These are phyloP conservation scores for Udeniomyces megalosporus DNA, from an alignment of 768 basidiomycete genomes.

Conservation along the genomic window DNA sequence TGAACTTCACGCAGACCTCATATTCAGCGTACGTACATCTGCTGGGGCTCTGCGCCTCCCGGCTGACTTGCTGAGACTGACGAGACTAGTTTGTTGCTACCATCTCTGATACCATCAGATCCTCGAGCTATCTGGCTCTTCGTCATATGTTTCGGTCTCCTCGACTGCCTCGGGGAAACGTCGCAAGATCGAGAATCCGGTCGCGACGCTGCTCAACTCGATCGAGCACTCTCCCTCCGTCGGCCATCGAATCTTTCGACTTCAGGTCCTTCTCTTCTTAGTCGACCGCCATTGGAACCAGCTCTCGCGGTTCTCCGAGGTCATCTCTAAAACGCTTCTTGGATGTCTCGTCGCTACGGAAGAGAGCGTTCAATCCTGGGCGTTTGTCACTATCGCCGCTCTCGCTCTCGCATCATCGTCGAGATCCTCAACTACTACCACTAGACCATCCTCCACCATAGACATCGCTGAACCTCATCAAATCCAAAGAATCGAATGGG, in stretches of 20 bases:
- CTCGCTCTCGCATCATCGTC: conserved; percentile 34
- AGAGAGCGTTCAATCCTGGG: conserved; percentile 57
- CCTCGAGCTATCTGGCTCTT: conserved; percentile 26
- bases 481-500: conserved; percentile 38
- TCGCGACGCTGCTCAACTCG: conserved; percentile 10
- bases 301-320: conserved; percentile 34
- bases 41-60: conserved; percentile 4
- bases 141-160: too few species aligned
- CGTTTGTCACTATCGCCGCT: conserved; percentile 61
- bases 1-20: conserved; percentile 65
- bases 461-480: too few species aligned
- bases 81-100: conserved; percentile 35
- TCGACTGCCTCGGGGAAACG: conserved; percentile 18
- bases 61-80: conserved; percentile 21
- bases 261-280: conserved; percentile 73
- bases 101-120: conserved; percentile 43
- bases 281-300: conserved; percentile 57
- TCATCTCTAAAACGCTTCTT: conserved; percentile 42
- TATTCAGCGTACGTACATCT: conserved; percentile 41
- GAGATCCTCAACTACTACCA: too few species aligned
- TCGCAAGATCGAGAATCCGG: conserved; percentile 19
- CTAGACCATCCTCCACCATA: not conserved
- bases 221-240: conserved; percentile 24
- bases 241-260: conserved; percentile 30
- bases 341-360: conserved; percentile 53